A percentile compares a stretch with the other conserved stretches of the same genome.
These are phyloP conservation scores for Paraleonurus japonicus DNA, from an alignment of 257 asterid species.

Conservation along the genomic window DNA sequence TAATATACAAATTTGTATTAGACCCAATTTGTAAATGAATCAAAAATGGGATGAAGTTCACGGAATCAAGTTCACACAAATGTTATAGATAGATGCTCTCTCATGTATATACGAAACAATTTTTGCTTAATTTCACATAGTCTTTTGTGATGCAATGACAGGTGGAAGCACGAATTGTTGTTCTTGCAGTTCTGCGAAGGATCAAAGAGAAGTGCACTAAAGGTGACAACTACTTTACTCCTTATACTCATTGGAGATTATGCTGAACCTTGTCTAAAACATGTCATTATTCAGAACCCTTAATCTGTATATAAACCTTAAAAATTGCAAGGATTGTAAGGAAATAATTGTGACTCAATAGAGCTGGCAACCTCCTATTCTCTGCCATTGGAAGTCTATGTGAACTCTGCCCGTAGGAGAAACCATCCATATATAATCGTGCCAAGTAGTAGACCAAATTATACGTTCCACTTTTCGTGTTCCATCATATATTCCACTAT, in stretches of 20 bases:
- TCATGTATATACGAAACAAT: background rate
- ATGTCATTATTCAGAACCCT: background rate
- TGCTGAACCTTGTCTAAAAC: background rate
- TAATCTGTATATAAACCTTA: background rate
- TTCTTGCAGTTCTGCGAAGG: slow-evolving; percentile 89
- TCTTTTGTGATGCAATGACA: slow-evolving; percentile 32
- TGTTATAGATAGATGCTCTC: background rate
- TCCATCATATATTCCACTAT: background rate
- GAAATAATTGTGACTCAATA: background rate
- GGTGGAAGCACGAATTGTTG: slow-evolving; percentile 92
- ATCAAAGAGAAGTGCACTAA: slow-evolving; percentile 64
- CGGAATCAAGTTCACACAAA: no score
- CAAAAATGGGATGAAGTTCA: no score
- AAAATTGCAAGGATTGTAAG: background rate
- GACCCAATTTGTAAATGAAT: background rate
- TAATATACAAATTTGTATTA: no score
- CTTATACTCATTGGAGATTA: background rate
- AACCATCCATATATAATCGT: background rate
- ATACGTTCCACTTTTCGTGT: background rate
- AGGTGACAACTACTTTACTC: slow-evolving; percentile 44
- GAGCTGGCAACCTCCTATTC: background rate
- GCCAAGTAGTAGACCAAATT: background rate
- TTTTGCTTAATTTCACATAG: slow-evolving; percentile 20
- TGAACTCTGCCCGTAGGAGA: background rate
- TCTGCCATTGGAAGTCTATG: background rate